Evolutionary conservation across 2,329 filamentous ascomycete species (phyloP).

Genomic region (Fusarium sp.): DNA sequence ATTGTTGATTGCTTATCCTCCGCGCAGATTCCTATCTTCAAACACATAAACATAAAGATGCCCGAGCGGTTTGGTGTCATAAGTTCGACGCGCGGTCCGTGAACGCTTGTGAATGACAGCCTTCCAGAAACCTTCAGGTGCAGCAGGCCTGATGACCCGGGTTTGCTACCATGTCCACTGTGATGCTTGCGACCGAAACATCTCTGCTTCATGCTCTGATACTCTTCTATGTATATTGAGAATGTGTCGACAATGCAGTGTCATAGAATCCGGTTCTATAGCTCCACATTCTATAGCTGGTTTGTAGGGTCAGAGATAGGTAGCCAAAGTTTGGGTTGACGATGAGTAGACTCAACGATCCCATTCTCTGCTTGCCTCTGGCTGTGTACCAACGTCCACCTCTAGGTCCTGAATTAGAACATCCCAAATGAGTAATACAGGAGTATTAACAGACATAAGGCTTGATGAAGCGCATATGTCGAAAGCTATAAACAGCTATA

Average conservation of each 20-base stretch:
- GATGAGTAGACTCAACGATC: not conserved
- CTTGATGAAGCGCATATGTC: constrained; percentile 27
- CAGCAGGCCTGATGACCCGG: constrained; percentile 30
- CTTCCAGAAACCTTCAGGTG: constrained; percentile 47
- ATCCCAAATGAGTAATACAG: constrained; percentile 39
- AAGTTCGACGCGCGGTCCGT: constrained; percentile 32
- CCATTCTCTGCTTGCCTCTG: constrained; percentile 2
- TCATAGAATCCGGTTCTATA: not conserved
- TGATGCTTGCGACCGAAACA: constrained; percentile 25
- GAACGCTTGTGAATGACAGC: constrained; percentile 28
- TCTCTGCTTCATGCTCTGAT: constrained; percentile 26
- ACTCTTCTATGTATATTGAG: constrained; percentile 5
- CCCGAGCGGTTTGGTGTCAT: constrained; percentile 28
- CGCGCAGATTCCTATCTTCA: constrained; percentile 29
- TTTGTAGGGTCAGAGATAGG: constrained; percentile 2
- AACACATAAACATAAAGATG: constrained; percentile 28
- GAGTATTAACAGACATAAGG: constrained; percentile 35
- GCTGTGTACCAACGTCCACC: constrained; percentile 11
- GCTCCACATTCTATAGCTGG: constrained; percentile 15
- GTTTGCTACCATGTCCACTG: constrained; percentile 35
- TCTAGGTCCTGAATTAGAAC: constrained; percentile 18
- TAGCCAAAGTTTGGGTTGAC: not conserved
- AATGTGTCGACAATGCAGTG: constrained; percentile 26
- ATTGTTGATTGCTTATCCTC: constrained; percentile 46
- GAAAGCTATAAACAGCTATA: constrained; percentile 41